Conservation (phyloP, 257 asterid species). For the Fraxinus excelsior region DNA sequence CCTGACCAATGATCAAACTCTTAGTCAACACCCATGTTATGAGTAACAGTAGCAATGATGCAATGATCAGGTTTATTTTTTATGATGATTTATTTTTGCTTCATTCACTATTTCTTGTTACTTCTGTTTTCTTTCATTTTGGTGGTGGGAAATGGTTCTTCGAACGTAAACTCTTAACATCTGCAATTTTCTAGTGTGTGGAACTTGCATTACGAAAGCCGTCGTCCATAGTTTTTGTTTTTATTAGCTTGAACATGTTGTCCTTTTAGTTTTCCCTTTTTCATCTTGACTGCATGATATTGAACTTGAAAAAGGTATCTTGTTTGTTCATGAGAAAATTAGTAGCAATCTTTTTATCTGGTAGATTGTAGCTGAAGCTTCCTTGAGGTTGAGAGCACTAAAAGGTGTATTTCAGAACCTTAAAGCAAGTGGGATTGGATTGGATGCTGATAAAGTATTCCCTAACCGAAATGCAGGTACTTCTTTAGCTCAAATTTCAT, state of each 20-base stretch:
- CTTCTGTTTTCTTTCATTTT: conserved; percentile 19
- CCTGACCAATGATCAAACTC: conserved; percentile 27
- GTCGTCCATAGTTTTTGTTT: not conserved
- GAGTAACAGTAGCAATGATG: conserved; percentile 11
- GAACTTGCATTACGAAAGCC: not conserved
- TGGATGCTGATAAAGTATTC: conserved; percentile 29
- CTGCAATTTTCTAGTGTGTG: conserved; percentile 20
- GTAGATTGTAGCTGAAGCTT: not conserved
- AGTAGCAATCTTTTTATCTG: not conserved
- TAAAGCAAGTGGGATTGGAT: conserved; percentile 20
- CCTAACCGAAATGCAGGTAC: conserved; percentile 21
- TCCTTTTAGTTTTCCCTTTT: not conserved
- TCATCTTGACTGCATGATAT: not conserved
- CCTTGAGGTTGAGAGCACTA: not conserved
- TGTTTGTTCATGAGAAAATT: not conserved
- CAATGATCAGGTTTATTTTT: conserved; percentile 21
- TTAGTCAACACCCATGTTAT: not conserved
- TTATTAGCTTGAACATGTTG: not conserved
- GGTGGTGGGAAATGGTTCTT: conserved; percentile 28
- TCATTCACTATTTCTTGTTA: conserved; percentile 13
- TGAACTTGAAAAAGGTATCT: not conserved
- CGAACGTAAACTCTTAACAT: conserved; percentile 17
- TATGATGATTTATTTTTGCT: conserved; percentile 15
- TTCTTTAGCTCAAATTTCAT: conserved; percentile 22
- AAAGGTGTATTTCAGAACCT: conserved; percentile 1